phyloP scores from a whole-genome alignment of 176 grass and related monocot genomes.

The Raddia guianensis region DNA sequence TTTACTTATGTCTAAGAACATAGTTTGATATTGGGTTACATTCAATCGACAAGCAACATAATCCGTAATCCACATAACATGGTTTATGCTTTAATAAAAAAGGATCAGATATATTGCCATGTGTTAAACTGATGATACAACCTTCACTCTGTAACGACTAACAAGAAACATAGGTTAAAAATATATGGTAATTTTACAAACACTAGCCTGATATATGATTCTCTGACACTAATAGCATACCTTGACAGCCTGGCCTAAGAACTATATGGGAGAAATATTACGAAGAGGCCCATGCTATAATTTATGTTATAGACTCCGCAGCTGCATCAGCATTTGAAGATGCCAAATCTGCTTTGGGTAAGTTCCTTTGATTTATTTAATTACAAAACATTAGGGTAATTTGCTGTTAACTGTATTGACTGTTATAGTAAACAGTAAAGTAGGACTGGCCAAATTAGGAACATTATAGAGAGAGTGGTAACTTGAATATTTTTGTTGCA shows the following conservation, averaged over 20 bases:
- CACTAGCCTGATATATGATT: neutral
- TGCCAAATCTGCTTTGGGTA: conserved; percentile 90
- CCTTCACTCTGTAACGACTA: conserved; percentile 11
- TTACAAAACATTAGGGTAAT: neutral
- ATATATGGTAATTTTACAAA: neutral
- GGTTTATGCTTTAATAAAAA: conserved; percentile 24
- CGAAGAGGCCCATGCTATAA: conserved; percentile 94
- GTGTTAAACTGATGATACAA: neutral
- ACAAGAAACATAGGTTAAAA: neutral
- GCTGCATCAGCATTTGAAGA: conserved; percentile 86
- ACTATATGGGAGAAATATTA: conserved; percentile 99
- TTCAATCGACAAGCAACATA: conserved; percentile 13
- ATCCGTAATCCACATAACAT: neutral
- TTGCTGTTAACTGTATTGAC: neutral
- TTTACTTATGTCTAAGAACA: conserved; percentile 14
- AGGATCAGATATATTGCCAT: neutral
- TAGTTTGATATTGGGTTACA: neutral
- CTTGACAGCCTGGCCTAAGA: conserved; percentile 71
- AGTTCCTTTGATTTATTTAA: conserved; percentile 43
- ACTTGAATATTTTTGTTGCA: conserved; percentile 44
- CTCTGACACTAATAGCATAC: conserved; percentile 26
- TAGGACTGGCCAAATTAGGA: conserved; percentile 23
- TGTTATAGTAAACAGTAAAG: conserved; percentile 30
- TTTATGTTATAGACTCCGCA: conserved; percentile 89
- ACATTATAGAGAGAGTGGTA: neutral